A percentile compares a stretch with the other conserved stretches of the same genome.
Evolutionary conservation across 805 yeast species (phyloP).

Genomic region (Yarrowia deformans): DNA sequence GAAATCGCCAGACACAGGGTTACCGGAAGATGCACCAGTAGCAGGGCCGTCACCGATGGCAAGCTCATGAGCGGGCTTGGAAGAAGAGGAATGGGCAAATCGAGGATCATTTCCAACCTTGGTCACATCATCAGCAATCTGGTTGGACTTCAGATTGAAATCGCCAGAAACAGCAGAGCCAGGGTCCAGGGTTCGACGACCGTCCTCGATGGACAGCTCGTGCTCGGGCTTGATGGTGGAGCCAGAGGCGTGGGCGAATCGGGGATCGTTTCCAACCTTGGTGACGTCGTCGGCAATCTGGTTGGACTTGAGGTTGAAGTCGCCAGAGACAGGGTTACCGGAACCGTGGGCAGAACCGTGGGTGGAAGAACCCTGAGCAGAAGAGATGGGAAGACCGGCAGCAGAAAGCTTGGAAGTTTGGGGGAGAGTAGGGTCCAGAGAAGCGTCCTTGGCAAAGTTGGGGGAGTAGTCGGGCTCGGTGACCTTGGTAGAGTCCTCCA

Average conservation of each 20-base stretch:
- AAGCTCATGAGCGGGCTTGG: not conserved
- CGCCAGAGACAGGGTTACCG: not conserved
- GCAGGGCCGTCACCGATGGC: not conserved
- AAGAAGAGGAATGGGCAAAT: not conserved
- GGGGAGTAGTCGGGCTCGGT: not conserved
- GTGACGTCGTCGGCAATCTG: conserved; percentile 6
- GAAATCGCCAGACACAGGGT: conserved; percentile 1
- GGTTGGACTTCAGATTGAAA: conserved; percentile 13
- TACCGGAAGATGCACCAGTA: not conserved
- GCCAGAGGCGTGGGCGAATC: not conserved
- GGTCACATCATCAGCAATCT: conserved; percentile 1
- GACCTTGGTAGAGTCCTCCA: not conserved
- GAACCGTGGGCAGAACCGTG: not conserved
- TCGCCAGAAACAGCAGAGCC: conserved; percentile 24
- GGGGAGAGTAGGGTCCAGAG: conserved; percentile 9
- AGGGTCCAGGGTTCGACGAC: conserved; percentile 18
- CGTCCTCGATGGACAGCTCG: conserved; percentile 17
- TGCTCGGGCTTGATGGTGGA: not conserved
- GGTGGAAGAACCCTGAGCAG: not conserved
- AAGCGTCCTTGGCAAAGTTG: conserved; percentile 6
- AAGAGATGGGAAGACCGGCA: conserved; percentile 1
- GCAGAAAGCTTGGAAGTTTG: conserved; percentile 15
- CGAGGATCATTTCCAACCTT: not conserved
- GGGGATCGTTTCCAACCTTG: conserved; percentile 23
- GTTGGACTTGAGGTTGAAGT: conserved; percentile 17